Base-by-base conservation (phyloP, 208 protist genomes). In the Crithidia bombi region DNA sequence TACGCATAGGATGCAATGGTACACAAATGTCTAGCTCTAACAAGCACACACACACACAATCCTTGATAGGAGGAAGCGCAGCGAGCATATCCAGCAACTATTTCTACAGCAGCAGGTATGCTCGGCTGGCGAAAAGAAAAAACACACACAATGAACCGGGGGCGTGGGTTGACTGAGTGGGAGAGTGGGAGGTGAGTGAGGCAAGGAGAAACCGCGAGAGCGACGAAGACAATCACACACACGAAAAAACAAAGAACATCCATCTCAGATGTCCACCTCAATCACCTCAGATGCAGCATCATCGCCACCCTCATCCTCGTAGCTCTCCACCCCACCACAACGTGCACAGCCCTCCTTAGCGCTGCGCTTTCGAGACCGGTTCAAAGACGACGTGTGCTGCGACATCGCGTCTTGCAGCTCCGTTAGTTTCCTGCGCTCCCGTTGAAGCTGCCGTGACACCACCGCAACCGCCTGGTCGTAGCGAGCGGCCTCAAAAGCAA, bases 401-500 rank as follows among this genome's bases (percentile, higher is more conserved):
- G 46, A 11, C 49, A 78, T 61, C 0, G 61, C 63, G 3, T 15
- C 32, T 56, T 81, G 75, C 51, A 89, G 49, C 49, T 78, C 56
- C 54, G 54, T 32, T 23, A 86, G 41, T 36, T 73, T 73, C 57
- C 44, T 39, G 28, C 61, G 63, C 58, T 86, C 81, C 3, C 58
- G 66, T 23, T 73, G 57, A 7, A 74, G 71, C 65, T 84, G 72
- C 10, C 61, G 65, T 41, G 65, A 30, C 44, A 85, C 59, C 49
- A 67, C 62, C 9, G 39, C 49, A 19, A 75, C 47, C 28, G 81
- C 75, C 26, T 80, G 50, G 6, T 70, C 72, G 28, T 79, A 73
- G 3, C 63, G 71, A 11, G 47, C 35, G 2, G 73, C 62, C 65
- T 85, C 80, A 58, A 74, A 81, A n/a, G 26, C 10, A n/a, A 81